A percentile compares a stretch with the other conserved stretches of the same genome.
Conservation (phyloP, 139 green algal genomes). For the Coelastrella sp. region DNA sequence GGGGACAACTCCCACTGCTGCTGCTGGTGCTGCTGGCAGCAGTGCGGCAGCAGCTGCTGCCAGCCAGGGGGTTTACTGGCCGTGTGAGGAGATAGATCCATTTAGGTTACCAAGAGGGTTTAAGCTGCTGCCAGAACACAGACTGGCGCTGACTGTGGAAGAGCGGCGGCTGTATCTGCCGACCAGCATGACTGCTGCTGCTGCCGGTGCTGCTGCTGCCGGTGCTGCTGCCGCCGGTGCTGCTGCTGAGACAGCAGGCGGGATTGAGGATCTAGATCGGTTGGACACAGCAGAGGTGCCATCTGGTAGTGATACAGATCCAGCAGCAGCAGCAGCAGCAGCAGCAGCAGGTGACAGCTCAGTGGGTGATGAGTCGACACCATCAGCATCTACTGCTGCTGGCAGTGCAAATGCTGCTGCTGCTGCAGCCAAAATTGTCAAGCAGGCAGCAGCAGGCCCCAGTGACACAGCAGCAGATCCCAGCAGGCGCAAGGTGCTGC, state of each 20-base stretch:
- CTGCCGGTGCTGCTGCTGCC: too few species aligned
- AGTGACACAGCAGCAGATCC: not conserved
- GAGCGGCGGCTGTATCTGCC: slow-evolving; percentile 55
- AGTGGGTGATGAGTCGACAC: not conserved
- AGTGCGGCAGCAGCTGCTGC: not conserved
- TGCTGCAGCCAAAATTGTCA: not conserved
- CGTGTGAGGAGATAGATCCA: slow-evolving; percentile 76
- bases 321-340: not conserved
- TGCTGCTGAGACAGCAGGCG: not conserved
- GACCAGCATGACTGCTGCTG: not conserved
- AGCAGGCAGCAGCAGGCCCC: slow-evolving; percentile 13
- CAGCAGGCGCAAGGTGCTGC: slow-evolving; percentile 43
- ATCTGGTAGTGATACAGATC: not conserved
- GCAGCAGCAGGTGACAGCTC: not conserved
- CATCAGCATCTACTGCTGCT: slow-evolving; percentile 12
- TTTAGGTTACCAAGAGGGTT: slow-evolving; percentile 54
- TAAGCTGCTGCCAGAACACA: slow-evolving; percentile 56
- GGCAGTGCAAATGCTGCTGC: not conserved
- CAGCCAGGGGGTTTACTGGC: slow-evolving; percentile 59
- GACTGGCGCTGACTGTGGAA: slow-evolving; percentile 42
- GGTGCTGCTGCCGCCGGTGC: not conserved
- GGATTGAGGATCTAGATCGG: not conserved
- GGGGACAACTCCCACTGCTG: not conserved
- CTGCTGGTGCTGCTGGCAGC: not conserved
- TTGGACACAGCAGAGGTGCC: not conserved